Percentiles rank a stretch among this genome's conserved stretches.
Evolutionary conservation across 2,329 filamentous ascomycete species (phyloP).

Genomic region (Leptographium wingfieldii): DNA sequence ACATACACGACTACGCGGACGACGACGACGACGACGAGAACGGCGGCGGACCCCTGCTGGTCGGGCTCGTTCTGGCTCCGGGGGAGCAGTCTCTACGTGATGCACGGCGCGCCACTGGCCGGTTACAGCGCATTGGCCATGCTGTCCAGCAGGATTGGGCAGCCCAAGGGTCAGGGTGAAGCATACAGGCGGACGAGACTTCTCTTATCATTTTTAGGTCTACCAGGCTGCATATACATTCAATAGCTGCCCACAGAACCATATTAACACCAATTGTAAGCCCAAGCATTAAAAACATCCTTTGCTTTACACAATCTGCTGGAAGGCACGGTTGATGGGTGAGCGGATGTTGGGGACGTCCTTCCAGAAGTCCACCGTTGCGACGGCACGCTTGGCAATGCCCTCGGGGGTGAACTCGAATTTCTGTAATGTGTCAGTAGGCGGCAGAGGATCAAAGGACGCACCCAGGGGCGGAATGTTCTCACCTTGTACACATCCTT

Average conservation of each 20-base stretch:
- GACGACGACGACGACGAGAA: constrained; percentile 8
- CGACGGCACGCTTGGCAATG: constrained; percentile 83
- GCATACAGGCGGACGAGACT: not conserved
- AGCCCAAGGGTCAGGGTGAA: constrained; percentile 15
- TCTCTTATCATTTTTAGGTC: not conserved
- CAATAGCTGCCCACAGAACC: not conserved
- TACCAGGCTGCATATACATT: not conserved
- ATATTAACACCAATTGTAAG: not conserved
- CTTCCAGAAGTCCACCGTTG: constrained; percentile 97
- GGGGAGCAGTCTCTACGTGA: constrained; percentile 33
- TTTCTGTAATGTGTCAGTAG: constrained; percentile 46
- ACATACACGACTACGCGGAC: not conserved
- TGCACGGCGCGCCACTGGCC: constrained; percentile 37
- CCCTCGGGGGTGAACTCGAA: constrained; percentile 99
- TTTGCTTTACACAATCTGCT: constrained; percentile 75
- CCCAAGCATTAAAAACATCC: not conserved
- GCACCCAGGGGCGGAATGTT: constrained; percentile 7
- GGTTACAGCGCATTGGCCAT: constrained; percentile 40
- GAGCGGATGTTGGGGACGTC: constrained; percentile 79
- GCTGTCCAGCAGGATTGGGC: constrained; percentile 43
- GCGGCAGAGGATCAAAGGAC: not conserved
- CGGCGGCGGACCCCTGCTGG: constrained; percentile 35
- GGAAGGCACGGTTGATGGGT: constrained; percentile 92
- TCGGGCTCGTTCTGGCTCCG: constrained; percentile 41
- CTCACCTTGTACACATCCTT: constrained; percentile 90